Base-by-base conservation (phyloP, 2,329 filamentous ascomycete species). In the Uncinocarpus reesii region DNA sequence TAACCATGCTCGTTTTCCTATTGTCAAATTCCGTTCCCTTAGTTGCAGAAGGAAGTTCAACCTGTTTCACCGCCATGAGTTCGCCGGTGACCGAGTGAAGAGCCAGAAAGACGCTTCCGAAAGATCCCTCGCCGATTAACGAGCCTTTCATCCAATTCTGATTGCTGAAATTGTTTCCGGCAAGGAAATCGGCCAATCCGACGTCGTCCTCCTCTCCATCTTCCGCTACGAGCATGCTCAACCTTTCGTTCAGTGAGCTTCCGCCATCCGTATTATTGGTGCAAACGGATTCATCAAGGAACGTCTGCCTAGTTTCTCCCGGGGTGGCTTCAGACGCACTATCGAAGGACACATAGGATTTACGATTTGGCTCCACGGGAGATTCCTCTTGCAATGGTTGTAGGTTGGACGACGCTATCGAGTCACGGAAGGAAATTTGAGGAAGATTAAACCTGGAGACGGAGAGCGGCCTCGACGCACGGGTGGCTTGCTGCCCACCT, bases 91-190 rank as follows among this genome's bases (percentile, higher is more conserved):
- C 84, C 43, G 92, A 86, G 64, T 98, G 92, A 26, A 98, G 76
- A 21, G 92, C 92, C 42, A 98, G 77, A 68, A 93, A 98, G 46
- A 98, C 92, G 58, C 83, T 89, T 60, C 92, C 92, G 61, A 98
- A 98, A 3, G 89, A 95, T 54, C 92, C 92, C 67, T 95, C 88
- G 26, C 92, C 92, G 56, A 98, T 98, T 54, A 96, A 75, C 26
- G 90, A 89, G 61, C 92, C 92, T 72, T 96, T 95, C 88, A 98
- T 96, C 86, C 93, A 98, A 66, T 95, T 94, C 71, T 90, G 85
- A 54, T 95, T 89, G 55, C 93, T 89, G 81, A 92, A 96, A 7
- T 87, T 93, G 62, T 95, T 87, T 55, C 87, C 86, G 28, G 87
- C 81, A 34, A 96, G 75, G 73, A 95, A 95, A 61, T 89, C 89